These are phyloP conservation scores for Ammopiptanthus mongolicus DNA, from an alignment of 306 rosid genomes.

Conservation along the genomic window DNA sequence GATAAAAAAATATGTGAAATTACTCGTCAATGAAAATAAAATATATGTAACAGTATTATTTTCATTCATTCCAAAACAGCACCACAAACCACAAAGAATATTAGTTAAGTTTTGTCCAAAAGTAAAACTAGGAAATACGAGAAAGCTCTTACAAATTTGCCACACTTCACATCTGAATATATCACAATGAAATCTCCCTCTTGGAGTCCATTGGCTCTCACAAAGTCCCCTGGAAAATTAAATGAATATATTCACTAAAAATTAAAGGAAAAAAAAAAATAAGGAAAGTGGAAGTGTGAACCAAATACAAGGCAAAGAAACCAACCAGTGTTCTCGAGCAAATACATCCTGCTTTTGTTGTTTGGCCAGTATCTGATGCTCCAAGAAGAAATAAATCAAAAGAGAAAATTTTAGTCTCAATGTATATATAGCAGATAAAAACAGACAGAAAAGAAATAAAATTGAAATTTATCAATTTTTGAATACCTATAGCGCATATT, in stretches of 20 bases:
- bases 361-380: constrained; percentile 98
- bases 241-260: background rate
- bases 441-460: background rate
- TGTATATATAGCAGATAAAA: background rate
- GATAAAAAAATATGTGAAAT: too few relatives aligned
- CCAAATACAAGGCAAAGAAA: background rate
- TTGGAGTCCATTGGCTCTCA: constrained; percentile 97
- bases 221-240: constrained; percentile 71
- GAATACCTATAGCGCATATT: constrained; percentile 93
- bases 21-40: too few relatives aligned
- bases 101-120: too few relatives aligned
- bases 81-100: too few relatives aligned
- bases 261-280: background rate
- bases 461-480: background rate
- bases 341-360: constrained; percentile 98
- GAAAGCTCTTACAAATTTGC: constrained; percentile 63
- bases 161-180: constrained; percentile 83
- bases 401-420: constrained; percentile 20
- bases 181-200: constrained; percentile 98
- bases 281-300: background rate
- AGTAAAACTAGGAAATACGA: background rate
- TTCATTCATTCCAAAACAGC: too few relatives aligned
- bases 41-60: too few relatives aligned
- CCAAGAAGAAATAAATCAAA: constrained; percentile 27
- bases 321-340: constrained; percentile 93